Evolutionary conservation across 805 yeast genomes (phyloP).

Genomic region (Pichia occidentalis): DNA sequence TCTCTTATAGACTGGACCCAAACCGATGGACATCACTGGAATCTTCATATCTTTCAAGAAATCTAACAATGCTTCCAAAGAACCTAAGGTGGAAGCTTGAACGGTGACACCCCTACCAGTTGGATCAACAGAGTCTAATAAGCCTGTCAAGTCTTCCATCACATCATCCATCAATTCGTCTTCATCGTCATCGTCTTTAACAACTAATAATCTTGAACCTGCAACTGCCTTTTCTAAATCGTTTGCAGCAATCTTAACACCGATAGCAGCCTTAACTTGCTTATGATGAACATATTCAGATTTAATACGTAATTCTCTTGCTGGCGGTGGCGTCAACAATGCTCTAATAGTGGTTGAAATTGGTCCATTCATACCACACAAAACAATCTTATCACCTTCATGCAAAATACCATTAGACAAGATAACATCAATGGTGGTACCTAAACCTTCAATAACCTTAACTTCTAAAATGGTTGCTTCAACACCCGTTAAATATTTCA

Average conservation of each 20-base stretch:
- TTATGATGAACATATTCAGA: conserved; percentile 96
- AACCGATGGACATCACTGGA: conserved; percentile 97
- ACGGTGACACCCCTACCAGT: conserved; percentile 97
- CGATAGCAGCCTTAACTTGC: conserved; percentile 97
- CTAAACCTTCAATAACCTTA: conserved; percentile 96
- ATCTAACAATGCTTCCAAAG: conserved; percentile 92
- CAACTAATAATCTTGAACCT: conserved; percentile 92
- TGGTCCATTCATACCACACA: conserved; percentile 98
- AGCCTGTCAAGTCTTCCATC: conserved; percentile 95
- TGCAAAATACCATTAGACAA: conserved; percentile 91
- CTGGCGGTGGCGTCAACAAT: conserved; percentile 92
- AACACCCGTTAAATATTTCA: conserved; percentile 87
- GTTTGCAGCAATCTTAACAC: conserved; percentile 97
- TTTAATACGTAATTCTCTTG: conserved; percentile 91
- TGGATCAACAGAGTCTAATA: conserved; percentile 89
- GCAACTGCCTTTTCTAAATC: conserved; percentile 98
- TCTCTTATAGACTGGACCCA: conserved; percentile 97
- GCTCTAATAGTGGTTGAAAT: conserved; percentile 96
- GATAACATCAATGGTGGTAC: conserved; percentile 97
- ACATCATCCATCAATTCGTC: conserved; percentile 97
- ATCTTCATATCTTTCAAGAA: conserved; percentile 98
- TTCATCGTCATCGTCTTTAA: conserved; percentile 96
- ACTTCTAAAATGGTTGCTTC: conserved; percentile 98
- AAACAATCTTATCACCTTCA: conserved; percentile 92
- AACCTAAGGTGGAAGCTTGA: conserved; percentile 97